phyloP scores from a whole-genome alignment of 352 stramenopile species.

The Globisporangium orthogonon region DNA sequence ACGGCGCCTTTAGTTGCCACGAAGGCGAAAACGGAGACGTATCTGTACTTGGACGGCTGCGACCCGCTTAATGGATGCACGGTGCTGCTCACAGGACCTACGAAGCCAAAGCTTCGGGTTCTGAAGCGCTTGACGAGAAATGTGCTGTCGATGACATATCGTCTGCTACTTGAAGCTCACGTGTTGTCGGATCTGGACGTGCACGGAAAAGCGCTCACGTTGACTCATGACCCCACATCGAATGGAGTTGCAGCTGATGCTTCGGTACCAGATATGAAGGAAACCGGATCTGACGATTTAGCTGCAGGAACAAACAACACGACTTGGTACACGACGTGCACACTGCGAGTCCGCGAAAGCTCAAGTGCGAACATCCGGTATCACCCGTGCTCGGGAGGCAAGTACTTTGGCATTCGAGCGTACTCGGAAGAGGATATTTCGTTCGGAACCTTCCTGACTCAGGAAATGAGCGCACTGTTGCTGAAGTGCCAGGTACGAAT shows the following conservation, averaged over 20 bases:
- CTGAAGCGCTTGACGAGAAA: slow-evolving; percentile 90
- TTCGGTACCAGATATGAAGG: not conserved
- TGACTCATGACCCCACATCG: not conserved
- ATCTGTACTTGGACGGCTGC: slow-evolving; percentile 93
- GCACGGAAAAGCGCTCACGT: slow-evolving; percentile 26
- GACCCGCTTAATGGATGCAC: slow-evolving; percentile 92
- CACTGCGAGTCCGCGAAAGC: slow-evolving; percentile 51
- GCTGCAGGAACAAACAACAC: slow-evolving; percentile 22
- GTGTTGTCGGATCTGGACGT: slow-evolving; percentile 89
- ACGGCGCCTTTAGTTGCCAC: slow-evolving; percentile 11
- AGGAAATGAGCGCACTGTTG: slow-evolving; percentile 60
- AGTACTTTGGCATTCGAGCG: slow-evolving; percentile 55
- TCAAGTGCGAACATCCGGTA: slow-evolving; percentile 40
- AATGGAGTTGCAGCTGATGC: not conserved
- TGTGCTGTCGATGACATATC: slow-evolving; percentile 93
- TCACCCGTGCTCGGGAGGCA: slow-evolving; percentile 64
- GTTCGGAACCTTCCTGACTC: slow-evolving; percentile 72
- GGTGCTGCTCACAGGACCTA: slow-evolving; percentile 89
- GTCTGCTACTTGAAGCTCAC: slow-evolving; percentile 93
- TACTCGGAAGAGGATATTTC: slow-evolving; percentile 70
- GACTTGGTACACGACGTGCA: slow-evolving; percentile 74
- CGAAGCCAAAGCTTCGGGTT: slow-evolving; percentile 83
- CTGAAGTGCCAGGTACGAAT: slow-evolving; percentile 71
- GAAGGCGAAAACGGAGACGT: slow-evolving; percentile 66
- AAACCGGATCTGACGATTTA: slow-evolving; percentile 7